A percentile compares a stretch with the other conserved stretches of the same genome.
Evolutionary conservation across 345 rosid genomes (phyloP).

Genomic region (Eucalyptus fibrosa): DNA sequence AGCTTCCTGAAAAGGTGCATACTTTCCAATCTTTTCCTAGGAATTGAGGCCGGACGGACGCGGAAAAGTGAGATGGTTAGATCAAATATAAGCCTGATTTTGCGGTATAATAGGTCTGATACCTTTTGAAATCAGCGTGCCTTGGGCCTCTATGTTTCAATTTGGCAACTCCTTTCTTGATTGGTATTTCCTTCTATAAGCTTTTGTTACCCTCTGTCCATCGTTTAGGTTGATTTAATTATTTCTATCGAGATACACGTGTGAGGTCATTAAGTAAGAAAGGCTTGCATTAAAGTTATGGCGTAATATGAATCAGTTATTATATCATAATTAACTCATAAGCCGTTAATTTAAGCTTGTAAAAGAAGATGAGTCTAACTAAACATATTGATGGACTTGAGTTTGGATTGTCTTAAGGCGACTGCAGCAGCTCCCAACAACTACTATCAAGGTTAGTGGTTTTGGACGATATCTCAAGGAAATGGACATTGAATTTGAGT

Average conservation of each 20-base stretch:
- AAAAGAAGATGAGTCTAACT: accelerated
- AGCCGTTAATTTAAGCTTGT: not conserved
- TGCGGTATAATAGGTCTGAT: not conserved
- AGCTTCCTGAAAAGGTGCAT: not conserved
- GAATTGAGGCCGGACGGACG: not conserved
- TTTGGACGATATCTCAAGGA: not conserved
- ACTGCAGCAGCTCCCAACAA: not conserved
- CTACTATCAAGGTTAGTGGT: not conserved
- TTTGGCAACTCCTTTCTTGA: not conserved
- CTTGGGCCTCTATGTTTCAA: not conserved
- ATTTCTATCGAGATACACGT: not conserved
- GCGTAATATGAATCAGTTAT: not conserved
- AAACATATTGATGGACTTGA: not conserved
- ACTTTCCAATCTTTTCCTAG: not conserved
- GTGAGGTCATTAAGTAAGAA: not conserved
- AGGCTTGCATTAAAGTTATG: not conserved
- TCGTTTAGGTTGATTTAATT: not conserved
- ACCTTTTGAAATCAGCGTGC: not conserved
- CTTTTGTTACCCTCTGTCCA: not conserved
- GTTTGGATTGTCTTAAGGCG: not conserved
- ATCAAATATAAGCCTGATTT: not conserved
- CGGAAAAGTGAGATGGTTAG: not conserved
- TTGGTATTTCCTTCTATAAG: not conserved
- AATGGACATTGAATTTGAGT: not conserved
- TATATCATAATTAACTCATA: not conserved